Conservation (phyloP, 148 eudicot species). For the Cornus controversa region DNA sequence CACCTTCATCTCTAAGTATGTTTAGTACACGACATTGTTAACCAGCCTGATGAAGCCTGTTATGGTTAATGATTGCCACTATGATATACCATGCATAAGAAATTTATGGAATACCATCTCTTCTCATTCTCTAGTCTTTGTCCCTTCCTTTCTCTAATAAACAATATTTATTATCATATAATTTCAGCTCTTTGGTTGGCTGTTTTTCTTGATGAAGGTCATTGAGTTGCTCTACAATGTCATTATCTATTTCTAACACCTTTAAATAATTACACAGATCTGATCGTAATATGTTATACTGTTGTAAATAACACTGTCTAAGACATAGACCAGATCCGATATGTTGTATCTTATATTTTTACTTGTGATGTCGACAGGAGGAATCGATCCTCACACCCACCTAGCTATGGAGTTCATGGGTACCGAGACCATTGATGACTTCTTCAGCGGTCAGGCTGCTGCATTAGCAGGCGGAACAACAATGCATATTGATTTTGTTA, state of each 20-base stretch:
- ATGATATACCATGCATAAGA: no score
- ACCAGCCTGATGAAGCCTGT: no score
- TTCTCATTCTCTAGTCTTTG: no score
- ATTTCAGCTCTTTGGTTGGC: no score
- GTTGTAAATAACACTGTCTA: background rate
- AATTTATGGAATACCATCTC: no score
- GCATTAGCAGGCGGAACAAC: conserved; percentile 99
- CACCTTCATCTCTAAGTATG: no score
- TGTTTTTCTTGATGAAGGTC: background rate
- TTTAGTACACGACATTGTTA: no score
- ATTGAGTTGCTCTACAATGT: background rate
- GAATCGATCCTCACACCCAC: conserved; percentile 98
- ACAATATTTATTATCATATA: no score
- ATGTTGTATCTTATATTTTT: background rate
- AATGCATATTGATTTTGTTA: conserved; percentile 95
- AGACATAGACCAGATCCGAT: background rate
- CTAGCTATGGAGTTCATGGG: conserved; percentile 91
- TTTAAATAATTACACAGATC: background rate
- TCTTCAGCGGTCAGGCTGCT: conserved; percentile 93
- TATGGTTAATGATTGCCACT: no score
- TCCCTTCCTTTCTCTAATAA: no score
- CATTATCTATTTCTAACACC: background rate
- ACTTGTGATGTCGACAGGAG: conserved; percentile 54
- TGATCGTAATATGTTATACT: background rate
- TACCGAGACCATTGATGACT: conserved; percentile 83